phyloP scores from a whole-genome alignment of 1,284 basidiomycete genomes.

The Wallemia ichthyophaga region DNA sequence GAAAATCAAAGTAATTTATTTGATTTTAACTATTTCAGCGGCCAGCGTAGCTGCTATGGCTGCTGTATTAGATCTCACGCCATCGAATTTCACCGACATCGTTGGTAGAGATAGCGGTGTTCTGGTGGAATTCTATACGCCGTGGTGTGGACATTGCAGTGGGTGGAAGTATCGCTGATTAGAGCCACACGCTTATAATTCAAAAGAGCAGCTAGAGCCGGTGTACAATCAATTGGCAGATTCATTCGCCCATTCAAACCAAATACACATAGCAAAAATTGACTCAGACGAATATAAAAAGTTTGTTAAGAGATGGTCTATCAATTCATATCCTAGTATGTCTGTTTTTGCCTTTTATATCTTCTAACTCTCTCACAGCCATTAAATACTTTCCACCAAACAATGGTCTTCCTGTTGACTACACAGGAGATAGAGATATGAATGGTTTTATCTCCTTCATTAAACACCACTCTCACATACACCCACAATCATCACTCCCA shows the following conservation, averaged over 20 bases:
- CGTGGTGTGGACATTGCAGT: background rate
- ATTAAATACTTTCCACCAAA: background rate
- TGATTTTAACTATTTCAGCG: too few relatives aligned
- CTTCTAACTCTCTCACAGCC: background rate
- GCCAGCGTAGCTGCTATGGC: background rate
- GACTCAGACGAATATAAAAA: background rate
- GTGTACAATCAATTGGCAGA: background rate
- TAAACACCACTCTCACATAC: background rate
- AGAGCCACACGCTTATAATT: background rate
- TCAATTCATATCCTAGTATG: background rate
- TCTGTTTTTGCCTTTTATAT: too few relatives aligned
- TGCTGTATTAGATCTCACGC: background rate
- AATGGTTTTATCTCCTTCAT: background rate
- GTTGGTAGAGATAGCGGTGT: background rate
- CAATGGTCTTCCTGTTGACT: background rate
- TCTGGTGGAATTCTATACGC: background rate
- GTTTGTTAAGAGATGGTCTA: background rate
- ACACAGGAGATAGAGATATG: background rate
- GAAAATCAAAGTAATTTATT: background rate
- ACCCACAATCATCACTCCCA: background rate
- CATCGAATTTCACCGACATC: background rate
- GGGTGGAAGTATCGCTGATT: too few relatives aligned
- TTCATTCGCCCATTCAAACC: background rate
- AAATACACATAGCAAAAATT: background rate
- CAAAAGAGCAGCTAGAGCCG: background rate